Percentiles rank a stretch among this genome's conserved stretches.
These are phyloP conservation scores for Basidiobolus heterosporus DNA, from an alignment of 371 early-diverging fungal species.

Conservation along the genomic window DNA sequence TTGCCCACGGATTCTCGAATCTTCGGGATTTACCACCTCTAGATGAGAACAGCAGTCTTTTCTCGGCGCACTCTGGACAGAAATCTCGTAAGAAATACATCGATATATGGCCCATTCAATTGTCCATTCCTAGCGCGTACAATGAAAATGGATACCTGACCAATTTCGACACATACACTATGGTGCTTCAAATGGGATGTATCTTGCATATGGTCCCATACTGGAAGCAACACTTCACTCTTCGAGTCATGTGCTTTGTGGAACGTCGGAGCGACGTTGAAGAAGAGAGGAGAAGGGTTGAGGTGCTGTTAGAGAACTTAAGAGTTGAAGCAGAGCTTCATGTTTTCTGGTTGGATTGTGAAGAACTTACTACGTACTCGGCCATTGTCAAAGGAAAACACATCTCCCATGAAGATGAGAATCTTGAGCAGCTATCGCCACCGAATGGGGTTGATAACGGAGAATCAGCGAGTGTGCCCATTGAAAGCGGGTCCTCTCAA, in stretches of 20 bases:
- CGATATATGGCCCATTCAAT: constrained; percentile 45
- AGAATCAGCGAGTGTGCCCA: constrained; percentile 2
- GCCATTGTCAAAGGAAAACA: constrained; percentile 12
- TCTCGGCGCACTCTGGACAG: not conserved
- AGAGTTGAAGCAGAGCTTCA: constrained; percentile 32
- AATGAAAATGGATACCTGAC: constrained; percentile 16
- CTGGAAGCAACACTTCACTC: constrained; percentile 23
- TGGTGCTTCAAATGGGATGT: constrained; percentile 52
- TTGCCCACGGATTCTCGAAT: constrained; percentile 28
- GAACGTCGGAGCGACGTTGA: constrained; percentile 28
- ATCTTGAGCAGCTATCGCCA: not conserved
- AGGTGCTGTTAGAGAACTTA: constrained; percentile 25
- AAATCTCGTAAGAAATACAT: constrained; percentile 19
- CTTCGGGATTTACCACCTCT: constrained; percentile 1
- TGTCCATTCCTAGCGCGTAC: not conserved
- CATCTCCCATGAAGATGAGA: constrained; percentile 14
- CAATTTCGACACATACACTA: constrained; percentile 45
- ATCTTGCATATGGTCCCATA: constrained; percentile 42
- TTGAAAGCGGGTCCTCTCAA: not conserved
- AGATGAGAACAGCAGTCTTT: not conserved
- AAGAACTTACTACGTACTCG: too few relatives aligned
- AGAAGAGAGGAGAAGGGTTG: constrained; percentile 24
- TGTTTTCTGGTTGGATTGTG: constrained; percentile 24
- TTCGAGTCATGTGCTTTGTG: constrained; percentile 43
- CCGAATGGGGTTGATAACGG: not conserved